Percentiles rank a stretch among this genome's conserved stretches.
These are phyloP conservation scores for Monosporascus ibericus DNA, from an alignment of 2,329 filamentous ascomycete species.

Conservation along the genomic window DNA sequence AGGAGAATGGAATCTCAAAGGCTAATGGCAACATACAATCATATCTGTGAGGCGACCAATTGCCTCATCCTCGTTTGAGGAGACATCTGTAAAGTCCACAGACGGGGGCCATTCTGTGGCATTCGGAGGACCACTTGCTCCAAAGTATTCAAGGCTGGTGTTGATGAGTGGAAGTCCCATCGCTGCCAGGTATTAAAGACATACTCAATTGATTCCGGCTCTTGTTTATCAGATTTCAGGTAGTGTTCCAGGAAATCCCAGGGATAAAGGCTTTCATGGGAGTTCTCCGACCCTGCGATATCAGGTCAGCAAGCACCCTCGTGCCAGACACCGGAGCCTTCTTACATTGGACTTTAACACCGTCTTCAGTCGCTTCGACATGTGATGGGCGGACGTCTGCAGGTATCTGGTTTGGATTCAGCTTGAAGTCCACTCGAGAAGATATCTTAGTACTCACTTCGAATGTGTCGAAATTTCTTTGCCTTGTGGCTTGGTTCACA, in stretches of 20 bases:
- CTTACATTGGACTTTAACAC: conserved; percentile 45
- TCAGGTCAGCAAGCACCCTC: conserved; percentile 8
- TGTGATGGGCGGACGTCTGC: conserved; percentile 31
- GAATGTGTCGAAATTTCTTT: conserved; percentile 64
- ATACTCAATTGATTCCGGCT: conserved; percentile 28
- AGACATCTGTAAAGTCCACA: conserved; percentile 55
- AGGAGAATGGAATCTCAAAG: neutral
- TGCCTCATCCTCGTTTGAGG: conserved; percentile 45
- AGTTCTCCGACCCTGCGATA: conserved; percentile 55
- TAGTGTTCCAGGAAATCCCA: conserved; percentile 56
- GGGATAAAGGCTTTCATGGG: conserved; percentile 62
- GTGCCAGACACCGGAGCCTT: neutral
- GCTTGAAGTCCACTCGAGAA: conserved; percentile 1
- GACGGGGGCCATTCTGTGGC: conserved; percentile 43
- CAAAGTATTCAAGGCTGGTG: conserved; percentile 14
- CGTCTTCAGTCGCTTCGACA: conserved; percentile 27
- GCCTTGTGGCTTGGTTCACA: conserved; percentile 63
- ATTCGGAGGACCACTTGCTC: conserved; percentile 27
- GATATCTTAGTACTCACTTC: conserved; percentile 36
- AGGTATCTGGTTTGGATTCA: conserved; percentile 35
- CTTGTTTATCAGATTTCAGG: conserved; percentile 25
- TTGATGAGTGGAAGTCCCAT: neutral
- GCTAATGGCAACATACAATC: conserved; percentile 40
- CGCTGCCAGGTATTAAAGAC: conserved; percentile 3
- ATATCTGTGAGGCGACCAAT: conserved; percentile 57